These are phyloP conservation scores for Anacardium occidentale DNA, from an alignment of 345 rosid genomes.

Conservation along the genomic window DNA sequence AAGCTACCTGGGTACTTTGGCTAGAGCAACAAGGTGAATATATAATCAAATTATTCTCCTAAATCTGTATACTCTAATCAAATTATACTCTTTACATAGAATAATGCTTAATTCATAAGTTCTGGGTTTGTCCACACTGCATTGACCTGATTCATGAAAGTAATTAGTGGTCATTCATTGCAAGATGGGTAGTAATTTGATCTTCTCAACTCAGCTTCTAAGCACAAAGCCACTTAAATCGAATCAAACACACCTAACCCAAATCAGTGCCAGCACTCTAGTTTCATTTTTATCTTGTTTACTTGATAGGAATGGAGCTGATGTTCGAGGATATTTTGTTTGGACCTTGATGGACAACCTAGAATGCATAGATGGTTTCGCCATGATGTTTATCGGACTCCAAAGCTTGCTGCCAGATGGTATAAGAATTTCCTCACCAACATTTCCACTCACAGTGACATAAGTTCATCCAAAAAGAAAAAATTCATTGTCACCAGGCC, in stretches of 20 bases:
- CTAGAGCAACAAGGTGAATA: constrained; percentile 38
- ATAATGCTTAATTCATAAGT: not conserved
- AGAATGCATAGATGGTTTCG: constrained; percentile 38
- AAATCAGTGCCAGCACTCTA: too few relatives aligned
- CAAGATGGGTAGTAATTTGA: not conserved
- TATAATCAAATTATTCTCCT: not conserved
- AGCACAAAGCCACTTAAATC: not conserved
- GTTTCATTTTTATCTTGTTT: too few relatives aligned
- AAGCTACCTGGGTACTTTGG: constrained; percentile 38
- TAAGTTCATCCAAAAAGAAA: not conserved
- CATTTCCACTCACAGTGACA: not conserved
- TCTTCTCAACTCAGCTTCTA: not conserved
- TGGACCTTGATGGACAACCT: constrained; percentile 48
- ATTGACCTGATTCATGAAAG: not conserved
- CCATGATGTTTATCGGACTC: constrained; percentile 23
- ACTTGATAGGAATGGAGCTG: constrained; percentile 38
- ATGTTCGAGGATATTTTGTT: constrained; percentile 43
- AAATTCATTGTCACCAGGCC: not conserved
- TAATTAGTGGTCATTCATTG: not conserved
- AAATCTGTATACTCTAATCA: too few relatives aligned
- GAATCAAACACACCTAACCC: too few relatives aligned
- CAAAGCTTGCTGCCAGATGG: constrained; percentile 46
- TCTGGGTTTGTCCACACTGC: not conserved
- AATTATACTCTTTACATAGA: too few relatives aligned
- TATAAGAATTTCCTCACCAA: constrained; percentile 33